phyloP scores from a whole-genome alignment of 1,284 basidiomycete species.

The Wolfiporia cocos region DNA sequence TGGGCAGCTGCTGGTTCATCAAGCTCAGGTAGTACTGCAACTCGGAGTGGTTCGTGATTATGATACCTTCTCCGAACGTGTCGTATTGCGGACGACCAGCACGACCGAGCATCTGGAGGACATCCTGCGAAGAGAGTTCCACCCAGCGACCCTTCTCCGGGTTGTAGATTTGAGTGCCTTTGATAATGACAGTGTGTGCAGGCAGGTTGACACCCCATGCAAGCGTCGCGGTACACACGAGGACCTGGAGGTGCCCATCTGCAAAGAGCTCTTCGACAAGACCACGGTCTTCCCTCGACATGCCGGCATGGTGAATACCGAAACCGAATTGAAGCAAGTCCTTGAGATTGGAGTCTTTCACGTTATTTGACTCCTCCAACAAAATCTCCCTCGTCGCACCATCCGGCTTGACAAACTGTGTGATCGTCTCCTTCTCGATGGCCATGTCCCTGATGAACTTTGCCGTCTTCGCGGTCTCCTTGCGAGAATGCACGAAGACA shows the following conservation, averaged over 20 bases:
- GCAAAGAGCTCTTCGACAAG: slow-evolving; percentile 95
- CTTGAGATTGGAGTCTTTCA: slow-evolving; percentile 80
- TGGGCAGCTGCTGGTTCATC: slow-evolving; percentile 94
- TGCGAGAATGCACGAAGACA: slow-evolving; percentile 97
- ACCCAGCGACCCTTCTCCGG: slow-evolving; percentile 98
- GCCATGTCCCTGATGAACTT: slow-evolving; percentile 93
- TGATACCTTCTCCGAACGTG: slow-evolving; percentile 96
- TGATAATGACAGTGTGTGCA: slow-evolving; percentile 98
- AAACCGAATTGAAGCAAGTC: slow-evolving; percentile 97
- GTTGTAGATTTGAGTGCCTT: slow-evolving; percentile 99
- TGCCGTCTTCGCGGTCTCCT: slow-evolving; percentile 97
- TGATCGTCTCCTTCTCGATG: slow-evolving; percentile 94
- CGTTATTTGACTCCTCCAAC: slow-evolving; percentile 78
- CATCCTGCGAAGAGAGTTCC: slow-evolving; percentile 94
- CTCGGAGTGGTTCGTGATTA: slow-evolving; percentile 97
- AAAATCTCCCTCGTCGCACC: slow-evolving; percentile 86
- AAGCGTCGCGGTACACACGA: slow-evolving; percentile 96
- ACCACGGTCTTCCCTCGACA: slow-evolving; percentile 91
- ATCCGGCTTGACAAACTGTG: slow-evolving; percentile 91
- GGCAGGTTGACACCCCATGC: slow-evolving; percentile 99
- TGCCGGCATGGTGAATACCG: slow-evolving; percentile 98
- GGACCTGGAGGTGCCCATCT: slow-evolving; percentile 89
- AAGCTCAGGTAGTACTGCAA: slow-evolving; percentile 95
- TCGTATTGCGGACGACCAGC: slow-evolving; percentile 98
- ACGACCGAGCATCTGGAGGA: slow-evolving; percentile 97